These are phyloP conservation scores for Dryas octopetala DNA, from an alignment of 306 rosid species.

Conservation along the genomic window DNA sequence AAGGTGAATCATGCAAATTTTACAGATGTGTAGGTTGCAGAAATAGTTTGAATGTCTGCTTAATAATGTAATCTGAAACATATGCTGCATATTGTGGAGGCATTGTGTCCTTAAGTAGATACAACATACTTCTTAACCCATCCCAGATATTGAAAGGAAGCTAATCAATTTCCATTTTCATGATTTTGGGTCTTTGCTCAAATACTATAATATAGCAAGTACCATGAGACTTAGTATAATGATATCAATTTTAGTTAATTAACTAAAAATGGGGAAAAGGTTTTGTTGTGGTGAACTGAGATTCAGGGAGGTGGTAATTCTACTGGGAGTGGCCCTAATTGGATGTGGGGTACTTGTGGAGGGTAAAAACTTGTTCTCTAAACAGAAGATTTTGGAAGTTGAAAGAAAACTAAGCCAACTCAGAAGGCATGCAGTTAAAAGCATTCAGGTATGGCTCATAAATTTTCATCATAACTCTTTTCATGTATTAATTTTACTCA, in stretches of 20 bases:
- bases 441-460: constrained; percentile 40
- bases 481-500: background rate
- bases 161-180: background rate
- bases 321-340: constrained; percentile 29
- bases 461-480: too few relatives aligned
- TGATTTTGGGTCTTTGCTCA: background rate
- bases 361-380: constrained; percentile 27
- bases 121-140: background rate
- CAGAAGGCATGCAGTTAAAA: constrained; percentile 45
- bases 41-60: background rate
- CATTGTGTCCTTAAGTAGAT: background rate
- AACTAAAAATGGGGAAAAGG: constrained; percentile 17
- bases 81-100: background rate
- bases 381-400: constrained; percentile 38
- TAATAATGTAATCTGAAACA: background rate
- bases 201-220: too few relatives aligned
- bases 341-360: constrained; percentile 20
- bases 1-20: constrained; percentile 52
- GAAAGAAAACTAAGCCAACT: constrained; percentile 50
- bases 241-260: background rate
- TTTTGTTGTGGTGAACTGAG: background rate
- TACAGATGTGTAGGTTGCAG: background rate
- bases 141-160: background rate
- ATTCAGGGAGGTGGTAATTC: constrained; percentile 20
- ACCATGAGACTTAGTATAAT: too few relatives aligned